Percentiles rank a stretch among this genome's conserved stretches.
These are phyloP conservation scores for Penicillium hesseltinei DNA, from an alignment of 2,329 filamentous ascomycete species.

Conservation along the genomic window DNA sequence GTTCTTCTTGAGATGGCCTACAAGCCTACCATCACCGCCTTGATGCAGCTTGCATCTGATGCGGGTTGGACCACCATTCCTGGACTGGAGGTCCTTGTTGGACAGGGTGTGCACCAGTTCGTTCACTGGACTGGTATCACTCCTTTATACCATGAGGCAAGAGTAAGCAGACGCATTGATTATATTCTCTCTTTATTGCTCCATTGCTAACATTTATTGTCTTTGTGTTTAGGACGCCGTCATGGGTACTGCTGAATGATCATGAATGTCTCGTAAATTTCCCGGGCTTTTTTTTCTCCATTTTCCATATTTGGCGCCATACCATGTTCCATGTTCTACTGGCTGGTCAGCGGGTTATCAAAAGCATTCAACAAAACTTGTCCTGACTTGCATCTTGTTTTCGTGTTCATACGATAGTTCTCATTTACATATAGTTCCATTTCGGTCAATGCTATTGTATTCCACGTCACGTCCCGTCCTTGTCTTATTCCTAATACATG, in stretches of 20 bases:
- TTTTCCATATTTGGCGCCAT: conserved; percentile 5
- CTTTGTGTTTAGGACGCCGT: conserved; percentile 26
- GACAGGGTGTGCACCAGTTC: conserved; percentile 74
- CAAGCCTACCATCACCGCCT: conserved; percentile 75
- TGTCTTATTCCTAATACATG: neutral
- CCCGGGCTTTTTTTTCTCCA: neutral
- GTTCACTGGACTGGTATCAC: conserved; percentile 25
- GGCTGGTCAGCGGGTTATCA: neutral
- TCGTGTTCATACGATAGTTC: neutral
- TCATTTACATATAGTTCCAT: neutral
- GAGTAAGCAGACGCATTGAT: conserved; percentile 44
- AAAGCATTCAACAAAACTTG: neutral
- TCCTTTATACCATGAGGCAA: conserved; percentile 61
- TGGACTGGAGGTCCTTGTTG: conserved; percentile 83
- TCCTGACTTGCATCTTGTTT: neutral
- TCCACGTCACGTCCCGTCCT: neutral
- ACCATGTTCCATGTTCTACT: conserved; percentile 1
- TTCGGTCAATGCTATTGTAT: conserved; percentile 1
- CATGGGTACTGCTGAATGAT: conserved; percentile 20
- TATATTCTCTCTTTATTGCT: neutral
- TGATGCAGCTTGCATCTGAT: conserved; percentile 79
- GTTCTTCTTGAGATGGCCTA: conserved; percentile 95
- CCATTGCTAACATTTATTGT: neutral
- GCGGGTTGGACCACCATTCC: conserved; percentile 80
- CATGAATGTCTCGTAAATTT: conserved; percentile 9